Base-by-base conservation (phyloP, 2,329 filamentous ascomycete genomes). In the Stenocarpella maydis region DNA sequence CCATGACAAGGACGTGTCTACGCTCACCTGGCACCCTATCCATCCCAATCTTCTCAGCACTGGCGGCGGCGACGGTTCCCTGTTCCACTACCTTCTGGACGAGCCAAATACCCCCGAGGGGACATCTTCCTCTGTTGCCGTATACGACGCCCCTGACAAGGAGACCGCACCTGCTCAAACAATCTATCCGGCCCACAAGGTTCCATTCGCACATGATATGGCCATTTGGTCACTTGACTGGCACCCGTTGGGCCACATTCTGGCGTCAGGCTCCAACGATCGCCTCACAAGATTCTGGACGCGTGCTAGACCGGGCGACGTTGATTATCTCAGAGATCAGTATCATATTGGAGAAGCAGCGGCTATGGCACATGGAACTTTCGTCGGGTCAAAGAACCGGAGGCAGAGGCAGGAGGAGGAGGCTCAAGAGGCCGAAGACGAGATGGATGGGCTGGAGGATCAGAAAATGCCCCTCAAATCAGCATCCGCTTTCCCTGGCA, bases 181-280 rank as follows among this genome's bases (percentile, higher is more conserved):
- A n/a, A 93, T 99, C 71, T 93, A 93, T 78, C 96, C 96, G 1
- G 94, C 94, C 4, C 95, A 98, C 82, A 92, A 90, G 76, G 82
- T 98, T 39, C 89, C 92, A 9, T 95, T 91, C 76, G 96, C 96
- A 0, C 96, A 99, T 79, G 93, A 97, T 74, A 97, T 95, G 78
- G 94, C 94, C 21, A 96, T 99, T 73, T 99, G 96, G 96, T 97
- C 95, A 21, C 87, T 99, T 61, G 95, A 98, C 82, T 99, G 96
- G 95, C 96, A 99, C 78, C 96, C 96, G 0, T 86, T 98, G 0
- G 96, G 96, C 34, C 96, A 99, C 77, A 95, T 99, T 72, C 87
- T 99, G 9, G 95, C 95, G 0, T 97, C 95, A 2, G 96, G 96
- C 15, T 97, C 95, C 14, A 98, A 99, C 79, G 96, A 99, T 79